Evolutionary conservation across 495 filamentous ascomycete genomes (phyloP), one percentile per base, ranked within the genome.

Genomic region (Apiosordaria backusii): DNA sequence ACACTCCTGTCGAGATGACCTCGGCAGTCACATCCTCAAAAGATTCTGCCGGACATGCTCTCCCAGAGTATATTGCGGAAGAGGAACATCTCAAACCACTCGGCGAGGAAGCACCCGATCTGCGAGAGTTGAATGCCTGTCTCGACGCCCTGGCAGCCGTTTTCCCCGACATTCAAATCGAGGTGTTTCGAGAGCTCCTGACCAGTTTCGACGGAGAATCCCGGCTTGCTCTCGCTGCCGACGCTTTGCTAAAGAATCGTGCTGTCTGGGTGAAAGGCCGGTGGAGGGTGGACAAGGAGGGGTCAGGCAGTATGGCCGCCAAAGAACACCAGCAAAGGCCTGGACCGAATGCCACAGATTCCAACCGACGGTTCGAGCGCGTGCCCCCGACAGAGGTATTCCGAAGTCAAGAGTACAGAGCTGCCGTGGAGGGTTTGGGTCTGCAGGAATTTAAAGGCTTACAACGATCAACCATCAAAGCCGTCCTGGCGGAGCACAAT

Each of bases 181-280:
- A 97, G 62, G 93, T 96, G n/a, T 93, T 99, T 70, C 87, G 95
- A 15, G 93, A 96, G 74, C 86, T 97, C 82, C 85, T 99, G 40
- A 78, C 83, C 25, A 91, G 83, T 65, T 91, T 96, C 75, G 88
- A 90, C 68, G 90, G 90, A 52, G 85, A 93, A 69, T 97, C 93
- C 69, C 80, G 92, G 70, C 77, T 97, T 2, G 87, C 94, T 53
- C 84, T 99, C 50, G 90, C 93, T 40, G 91, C 92, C 4, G 92
- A 97, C 68, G 86, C 89, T 68, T 79, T 99, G 50, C 78, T 97
- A 26, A 91, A 92, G 72, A 87, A 92, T 69, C 86, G 89, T 63
- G 84, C 86, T 15, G 80, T 87, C 67, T 92, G 88, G 84, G 89
- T 92, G 19, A 85, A 88, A 64, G 91, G 91, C 0, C 83, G 92